These are phyloP conservation scores for Inonotus hispidus DNA, from an alignment of 1,284 basidiomycete genomes.

Conservation along the genomic window DNA sequence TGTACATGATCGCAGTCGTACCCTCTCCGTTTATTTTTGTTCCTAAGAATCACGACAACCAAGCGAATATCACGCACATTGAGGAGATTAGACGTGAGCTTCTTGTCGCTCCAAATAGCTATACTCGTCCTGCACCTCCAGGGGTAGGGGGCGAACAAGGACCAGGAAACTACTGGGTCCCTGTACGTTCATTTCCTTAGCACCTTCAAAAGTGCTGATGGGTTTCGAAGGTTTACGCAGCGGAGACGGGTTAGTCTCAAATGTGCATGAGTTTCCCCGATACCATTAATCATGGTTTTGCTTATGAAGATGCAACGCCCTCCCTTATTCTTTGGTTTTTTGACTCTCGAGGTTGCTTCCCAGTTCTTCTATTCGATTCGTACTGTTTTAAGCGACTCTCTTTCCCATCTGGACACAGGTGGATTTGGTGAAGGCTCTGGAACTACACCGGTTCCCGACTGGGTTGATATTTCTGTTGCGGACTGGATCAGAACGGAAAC, in stretches of 20 bases:
- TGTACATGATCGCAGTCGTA: not conserved
- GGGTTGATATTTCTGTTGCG: constrained; percentile 60
- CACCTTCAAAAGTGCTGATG: not conserved
- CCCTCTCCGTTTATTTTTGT: not conserved
- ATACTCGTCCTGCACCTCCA: constrained; percentile 51
- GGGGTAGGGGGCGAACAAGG: constrained; percentile 58
- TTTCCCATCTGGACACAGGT: constrained; percentile 34
- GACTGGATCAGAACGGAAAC: constrained; percentile 53
- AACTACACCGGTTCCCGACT: constrained; percentile 49
- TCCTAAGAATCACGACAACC: constrained; percentile 26
- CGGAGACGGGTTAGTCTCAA: constrained; percentile 25
- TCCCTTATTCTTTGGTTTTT: constrained; percentile 65
- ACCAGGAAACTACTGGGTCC: constrained; percentile 69
- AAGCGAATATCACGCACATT: constrained; percentile 30
- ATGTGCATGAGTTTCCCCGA: not conserved
- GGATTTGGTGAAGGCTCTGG: constrained; percentile 41
- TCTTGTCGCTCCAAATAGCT: constrained; percentile 50
- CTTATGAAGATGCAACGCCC: constrained; percentile 39
- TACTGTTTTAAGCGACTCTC: not conserved
- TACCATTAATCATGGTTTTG: not conserved
- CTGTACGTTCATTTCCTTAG: constrained; percentile 34
- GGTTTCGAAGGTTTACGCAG: constrained; percentile 30
- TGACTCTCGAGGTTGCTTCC: constrained; percentile 52
- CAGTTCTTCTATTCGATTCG: not conserved
- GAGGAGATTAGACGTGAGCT: constrained; percentile 27